Evolutionary conservation across 1,284 basidiomycete genomes (phyloP).

Genomic region (Fomitopsis schrenkii): DNA sequence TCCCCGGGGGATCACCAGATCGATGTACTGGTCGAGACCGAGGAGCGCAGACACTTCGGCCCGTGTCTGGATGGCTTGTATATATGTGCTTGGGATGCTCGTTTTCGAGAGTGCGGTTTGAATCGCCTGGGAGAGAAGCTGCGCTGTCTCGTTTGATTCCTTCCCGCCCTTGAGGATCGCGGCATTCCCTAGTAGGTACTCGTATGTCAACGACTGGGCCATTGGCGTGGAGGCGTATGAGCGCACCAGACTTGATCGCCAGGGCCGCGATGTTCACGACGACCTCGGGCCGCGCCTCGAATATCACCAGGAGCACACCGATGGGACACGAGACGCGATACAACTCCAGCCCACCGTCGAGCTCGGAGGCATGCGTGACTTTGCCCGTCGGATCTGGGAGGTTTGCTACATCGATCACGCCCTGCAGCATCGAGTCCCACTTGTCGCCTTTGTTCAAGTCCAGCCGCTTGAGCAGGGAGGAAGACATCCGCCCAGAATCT

Average conservation of each 20-base stretch:
- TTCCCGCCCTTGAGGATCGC: constrained; percentile 98
- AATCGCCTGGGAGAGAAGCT: constrained; percentile 77
- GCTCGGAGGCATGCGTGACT: constrained; percentile 83
- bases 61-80: constrained; percentile 93
- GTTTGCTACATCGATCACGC: constrained; percentile 81
- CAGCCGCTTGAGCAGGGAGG: constrained; percentile 79
- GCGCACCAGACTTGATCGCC: constrained; percentile 91
- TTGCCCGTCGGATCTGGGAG: constrained; percentile 86
- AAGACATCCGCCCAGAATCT: constrained; percentile 78
- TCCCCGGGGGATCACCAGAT: constrained; percentile 95
- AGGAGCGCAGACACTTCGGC: constrained; percentile 88
- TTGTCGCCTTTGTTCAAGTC: constrained; percentile 86
- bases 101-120: constrained; percentile 74
- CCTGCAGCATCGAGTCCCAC: constrained; percentile 92
- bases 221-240: neutral
- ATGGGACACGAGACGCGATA: constrained; percentile 97
- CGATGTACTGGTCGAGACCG: constrained; percentile 87
- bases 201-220: neutral
- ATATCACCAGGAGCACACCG: constrained; percentile 94
- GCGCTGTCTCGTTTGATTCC: constrained; percentile 80
- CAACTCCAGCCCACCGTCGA: constrained; percentile 86
- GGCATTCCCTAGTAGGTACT: constrained; percentile 70
- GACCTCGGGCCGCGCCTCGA: constrained; percentile 97
- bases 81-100: constrained; percentile 72
- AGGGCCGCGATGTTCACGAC: constrained; percentile 96